Percentiles rank a stretch among this genome's conserved stretches.
Conservation (phyloP, 768 basidiomycete genomes). For the Naematelia encephala region DNA sequence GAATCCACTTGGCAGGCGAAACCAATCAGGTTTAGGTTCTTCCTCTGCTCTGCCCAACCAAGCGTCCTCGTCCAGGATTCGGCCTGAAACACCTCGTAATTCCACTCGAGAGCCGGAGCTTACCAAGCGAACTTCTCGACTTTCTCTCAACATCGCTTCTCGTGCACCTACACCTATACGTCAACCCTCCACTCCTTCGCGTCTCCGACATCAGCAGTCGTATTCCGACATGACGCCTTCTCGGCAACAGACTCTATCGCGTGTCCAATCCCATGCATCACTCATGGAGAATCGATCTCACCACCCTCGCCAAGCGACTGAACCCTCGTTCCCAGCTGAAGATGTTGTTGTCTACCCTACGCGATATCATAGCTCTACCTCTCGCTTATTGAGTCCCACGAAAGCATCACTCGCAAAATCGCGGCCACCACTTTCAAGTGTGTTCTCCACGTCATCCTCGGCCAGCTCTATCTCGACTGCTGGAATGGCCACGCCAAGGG, state of each 20-base stretch:
- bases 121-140: slow-evolving; percentile 11
- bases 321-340: neutral
- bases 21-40: neutral
- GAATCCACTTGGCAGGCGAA: neutral
- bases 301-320: neutral
- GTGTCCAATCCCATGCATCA: slow-evolving; percentile 40
- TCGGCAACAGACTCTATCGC: slow-evolving; percentile 27
- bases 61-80: slow-evolving; percentile 5
- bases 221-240: slow-evolving; percentile 34
- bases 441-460: slow-evolving; percentile 1
- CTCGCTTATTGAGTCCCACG: slow-evolving; percentile 78
- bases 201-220: slow-evolving; percentile 46
- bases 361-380: slow-evolving; percentile 24
- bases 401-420: slow-evolving; percentile 67
- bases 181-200: slow-evolving; percentile 19
- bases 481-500: slow-evolving; percentile 2
- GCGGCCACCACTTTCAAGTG: slow-evolving; percentile 61
- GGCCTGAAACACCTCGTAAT: slow-evolving; percentile 8
- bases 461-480: slow-evolving; percentile 17
- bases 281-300: slow-evolving; percentile 31
- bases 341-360: neutral
- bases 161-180: slow-evolving; percentile 16
- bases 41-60: slow-evolving; percentile 1
- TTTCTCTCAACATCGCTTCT: slow-evolving; percentile 2
- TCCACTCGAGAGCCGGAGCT: slow-evolving; percentile 12